Percentiles rank a stretch among this genome's conserved stretches.
phyloP scores from a whole-genome alignment of 441 rosid species.

The Erysimum cheiri region DNA sequence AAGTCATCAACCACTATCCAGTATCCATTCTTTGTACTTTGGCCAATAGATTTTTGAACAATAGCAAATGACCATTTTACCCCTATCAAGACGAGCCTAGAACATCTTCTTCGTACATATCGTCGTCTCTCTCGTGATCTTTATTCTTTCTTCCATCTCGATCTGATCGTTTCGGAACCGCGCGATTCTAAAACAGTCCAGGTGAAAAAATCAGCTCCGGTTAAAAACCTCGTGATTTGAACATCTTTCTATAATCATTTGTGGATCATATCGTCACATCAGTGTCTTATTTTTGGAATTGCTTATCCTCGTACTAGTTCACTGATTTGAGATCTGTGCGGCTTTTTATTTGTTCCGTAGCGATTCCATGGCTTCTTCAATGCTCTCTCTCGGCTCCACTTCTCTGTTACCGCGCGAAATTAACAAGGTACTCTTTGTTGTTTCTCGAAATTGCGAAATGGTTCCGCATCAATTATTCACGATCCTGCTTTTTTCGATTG shows the following conservation, averaged over 20 bases:
- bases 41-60: slow-evolving; percentile 18
- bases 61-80: not conserved
- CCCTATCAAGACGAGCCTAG: slow-evolving; percentile 14
- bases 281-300: slow-evolving; percentile 14
- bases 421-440: slow-evolving; percentile 55
- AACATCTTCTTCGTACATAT: slow-evolving; percentile 32
- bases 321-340: slow-evolving; percentile 40
- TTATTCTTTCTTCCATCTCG: slow-evolving; percentile 28
- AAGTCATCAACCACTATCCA: not conserved
- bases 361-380: slow-evolving; percentile 64
- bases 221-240: not conserved
- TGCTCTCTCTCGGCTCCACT: slow-evolving; percentile 64
- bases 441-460: not conserved
- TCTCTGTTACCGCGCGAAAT: slow-evolving; percentile 51
- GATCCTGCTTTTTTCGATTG: slow-evolving; percentile 22
- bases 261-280: slow-evolving; percentile 11
- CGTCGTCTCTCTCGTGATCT: slow-evolving; percentile 18
- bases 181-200: slow-evolving; percentile 6
- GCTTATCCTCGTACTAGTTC: slow-evolving; percentile 29
- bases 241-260: not conserved
- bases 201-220: slow-evolving; percentile 15
- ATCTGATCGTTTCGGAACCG: slow-evolving; percentile 35
- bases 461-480: slow-evolving; percentile 10
- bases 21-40: not conserved
- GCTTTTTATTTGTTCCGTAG: not conserved